Conservation (phyloP, 2,329 filamentous ascomycete genomes). For the Teratosphaeriaceae sp. region DNA sequence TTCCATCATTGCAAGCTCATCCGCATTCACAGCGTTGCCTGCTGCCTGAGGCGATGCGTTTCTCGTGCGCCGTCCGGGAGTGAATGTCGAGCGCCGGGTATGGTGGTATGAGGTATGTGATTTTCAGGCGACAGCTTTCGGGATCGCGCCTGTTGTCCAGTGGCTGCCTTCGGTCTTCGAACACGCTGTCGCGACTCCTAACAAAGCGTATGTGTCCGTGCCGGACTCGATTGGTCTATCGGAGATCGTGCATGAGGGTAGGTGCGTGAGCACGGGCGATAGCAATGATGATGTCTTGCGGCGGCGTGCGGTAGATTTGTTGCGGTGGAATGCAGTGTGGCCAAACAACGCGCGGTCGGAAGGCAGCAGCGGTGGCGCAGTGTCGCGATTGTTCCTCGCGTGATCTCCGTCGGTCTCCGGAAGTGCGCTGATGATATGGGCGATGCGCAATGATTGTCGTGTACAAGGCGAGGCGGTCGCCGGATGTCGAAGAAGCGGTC, state of each 20-base stretch:
- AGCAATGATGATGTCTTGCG: constrained; percentile 5
- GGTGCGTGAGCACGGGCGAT: constrained; percentile 6
- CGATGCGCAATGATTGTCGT: too few relatives aligned
- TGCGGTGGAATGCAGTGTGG: background rate
- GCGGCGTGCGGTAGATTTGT: background rate
- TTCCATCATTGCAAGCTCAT: constrained; percentile 34
- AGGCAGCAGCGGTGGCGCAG: background rate
- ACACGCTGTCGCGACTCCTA: background rate
- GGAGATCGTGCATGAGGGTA: constrained; percentile 5
- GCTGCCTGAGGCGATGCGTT: background rate
- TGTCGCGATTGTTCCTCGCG: too few relatives aligned
- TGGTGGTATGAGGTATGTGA: too few relatives aligned
- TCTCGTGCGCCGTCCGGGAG: background rate
- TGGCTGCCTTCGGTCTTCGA: background rate
- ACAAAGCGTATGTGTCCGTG: background rate
- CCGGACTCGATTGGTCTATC: background rate
- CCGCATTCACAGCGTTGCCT: background rate
- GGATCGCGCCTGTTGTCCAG: background rate
- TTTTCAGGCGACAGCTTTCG: background rate
- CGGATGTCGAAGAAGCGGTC: too few relatives aligned
- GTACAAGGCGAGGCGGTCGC: too few relatives aligned
- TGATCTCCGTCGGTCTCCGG: too few relatives aligned
- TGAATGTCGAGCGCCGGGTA: too few relatives aligned
- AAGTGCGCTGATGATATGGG: background rate
- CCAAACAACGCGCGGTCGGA: background rate